These are phyloP conservation scores for Apiotrichum gracile DNA, from an alignment of 1,284 basidiomycete species.

Conservation along the genomic window DNA sequence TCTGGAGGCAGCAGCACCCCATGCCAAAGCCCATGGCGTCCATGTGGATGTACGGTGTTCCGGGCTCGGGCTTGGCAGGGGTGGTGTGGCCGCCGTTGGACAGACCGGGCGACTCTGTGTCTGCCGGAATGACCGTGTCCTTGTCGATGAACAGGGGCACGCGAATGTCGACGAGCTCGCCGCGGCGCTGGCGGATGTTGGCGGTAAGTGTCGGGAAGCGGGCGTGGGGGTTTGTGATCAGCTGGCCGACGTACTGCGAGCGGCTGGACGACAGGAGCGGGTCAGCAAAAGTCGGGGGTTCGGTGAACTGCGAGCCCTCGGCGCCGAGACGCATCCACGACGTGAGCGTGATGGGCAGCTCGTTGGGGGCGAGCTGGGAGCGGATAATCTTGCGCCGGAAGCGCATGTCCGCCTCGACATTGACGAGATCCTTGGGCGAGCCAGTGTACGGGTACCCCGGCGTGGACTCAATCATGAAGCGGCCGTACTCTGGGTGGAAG, in stretches of 20 bases:
- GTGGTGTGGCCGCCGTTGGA: slow-evolving; percentile 14
- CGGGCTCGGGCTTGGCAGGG: slow-evolving; percentile 46
- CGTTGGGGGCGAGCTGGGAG: slow-evolving; percentile 73
- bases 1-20: slow-evolving; percentile 96
- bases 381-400: slow-evolving; percentile 80
- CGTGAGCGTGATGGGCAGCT: slow-evolving; percentile 87
- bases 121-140: slow-evolving; percentile 54
- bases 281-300: slow-evolving; percentile 73
- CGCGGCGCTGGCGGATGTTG: slow-evolving; percentile 84
- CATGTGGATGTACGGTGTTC: slow-evolving; percentile 77
- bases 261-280: slow-evolving; percentile 68
- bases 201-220: slow-evolving; percentile 87
- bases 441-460: slow-evolving; percentile 92
- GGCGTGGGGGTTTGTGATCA: slow-evolving; percentile 94
- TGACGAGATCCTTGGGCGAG: slow-evolving; percentile 72
- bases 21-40: slow-evolving; percentile 99
- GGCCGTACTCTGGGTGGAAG: slow-evolving; percentile 98
- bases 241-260: slow-evolving; percentile 88
- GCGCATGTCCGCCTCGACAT: slow-evolving; percentile 92
- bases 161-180: slow-evolving; percentile 92
- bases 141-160: slow-evolving; percentile 87
- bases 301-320: slow-evolving; percentile 75
- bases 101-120: slow-evolving; percentile 10
- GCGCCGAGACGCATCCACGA: slow-evolving; percentile 92
- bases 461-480: slow-evolving; percentile 98